These are phyloP conservation scores for Erodium trifolium DNA, from an alignment of 441 rosid species.

Conservation along the genomic window DNA sequence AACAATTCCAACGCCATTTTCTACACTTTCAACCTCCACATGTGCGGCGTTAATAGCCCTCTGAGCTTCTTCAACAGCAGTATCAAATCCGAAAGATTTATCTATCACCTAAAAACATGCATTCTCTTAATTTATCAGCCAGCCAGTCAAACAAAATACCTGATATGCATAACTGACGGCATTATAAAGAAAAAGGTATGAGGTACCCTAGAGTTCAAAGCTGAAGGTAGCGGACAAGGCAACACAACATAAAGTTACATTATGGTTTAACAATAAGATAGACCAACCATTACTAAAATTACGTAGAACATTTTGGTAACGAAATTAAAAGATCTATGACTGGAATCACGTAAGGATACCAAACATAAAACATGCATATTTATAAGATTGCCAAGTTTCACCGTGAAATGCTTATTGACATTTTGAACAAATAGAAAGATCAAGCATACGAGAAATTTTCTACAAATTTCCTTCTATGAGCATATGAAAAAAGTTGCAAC, in stretches of 20 bases:
- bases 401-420: not conserved
- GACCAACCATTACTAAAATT: not conserved
- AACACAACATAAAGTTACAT: slow-evolving; percentile 1
- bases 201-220: not conserved
- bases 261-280: not conserved
- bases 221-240: not conserved
- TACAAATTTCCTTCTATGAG: not conserved
- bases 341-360: not conserved
- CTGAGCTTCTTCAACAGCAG: slow-evolving; percentile 99
- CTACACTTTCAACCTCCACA: slow-evolving; percentile 82
- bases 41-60: slow-evolving; percentile 96
- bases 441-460: not conserved
- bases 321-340: not conserved
- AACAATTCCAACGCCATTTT: slow-evolving; percentile 87
- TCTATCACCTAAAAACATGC: slow-evolving; percentile 54
- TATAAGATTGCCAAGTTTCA: not conserved
- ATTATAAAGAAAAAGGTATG: not conserved
- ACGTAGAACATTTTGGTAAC: not conserved
- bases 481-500: not conserved
- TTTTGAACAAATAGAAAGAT: not conserved
- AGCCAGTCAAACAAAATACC: not conserved
- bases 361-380: not conserved
- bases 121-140: not conserved
- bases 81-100: slow-evolving; percentile 89
- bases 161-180: no score